These are phyloP conservation scores for Phaeosphaeria sp. DNA, from an alignment of 2,329 filamentous ascomycete genomes.

Conservation along the genomic window DNA sequence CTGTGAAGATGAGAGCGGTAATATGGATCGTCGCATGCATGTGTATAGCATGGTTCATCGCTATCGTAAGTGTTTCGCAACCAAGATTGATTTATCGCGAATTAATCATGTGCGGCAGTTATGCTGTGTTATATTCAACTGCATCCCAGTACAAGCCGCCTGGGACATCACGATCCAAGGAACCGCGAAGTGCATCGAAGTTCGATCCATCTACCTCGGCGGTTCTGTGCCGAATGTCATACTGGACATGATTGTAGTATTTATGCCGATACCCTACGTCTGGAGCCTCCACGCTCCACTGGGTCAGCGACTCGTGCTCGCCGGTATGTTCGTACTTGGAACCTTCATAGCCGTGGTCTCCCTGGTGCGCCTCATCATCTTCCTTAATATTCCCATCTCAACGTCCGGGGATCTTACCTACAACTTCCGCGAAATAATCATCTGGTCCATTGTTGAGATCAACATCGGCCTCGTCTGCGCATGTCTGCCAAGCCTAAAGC, in stretches of 20 bases:
- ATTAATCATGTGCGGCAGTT: conserved; percentile 9
- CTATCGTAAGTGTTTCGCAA: conserved; percentile 14
- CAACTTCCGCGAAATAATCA: conserved; percentile 34
- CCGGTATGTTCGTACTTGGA: conserved; percentile 31
- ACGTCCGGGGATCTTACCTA: conserved; percentile 26
- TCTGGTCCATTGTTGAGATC: conserved; percentile 26
- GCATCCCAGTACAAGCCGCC: conserved; percentile 22
- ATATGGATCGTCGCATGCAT: conserved; percentile 17
- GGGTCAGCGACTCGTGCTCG: conserved; percentile 28
- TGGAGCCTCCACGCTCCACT: conserved; percentile 29
- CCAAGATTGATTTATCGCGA: too few relatives aligned
- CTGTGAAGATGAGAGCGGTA: conserved; percentile 17
- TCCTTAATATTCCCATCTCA: conserved; percentile 27
- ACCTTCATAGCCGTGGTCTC: conserved; percentile 32
- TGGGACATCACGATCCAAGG: conserved; percentile 28
- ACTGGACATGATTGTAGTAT: conserved; percentile 27
- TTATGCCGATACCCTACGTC: conserved; percentile 34
- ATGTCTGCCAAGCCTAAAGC: conserved; percentile 28
- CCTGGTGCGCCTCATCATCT: conserved; percentile 28
- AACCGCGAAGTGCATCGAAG: conserved; percentile 24
- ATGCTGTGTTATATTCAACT: conserved; percentile 26
- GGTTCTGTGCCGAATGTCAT: conserved; percentile 33
- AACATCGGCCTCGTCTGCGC: conserved; percentile 5
- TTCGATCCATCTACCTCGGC: conserved; percentile 26
- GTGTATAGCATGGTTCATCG: conserved; percentile 24